Percentiles rank a stretch among this genome's conserved stretches.
phyloP scores from a whole-genome alignment of 2,329 filamentous ascomycete species.

The Ophiocordyceps camponoti-leonardi region DNA sequence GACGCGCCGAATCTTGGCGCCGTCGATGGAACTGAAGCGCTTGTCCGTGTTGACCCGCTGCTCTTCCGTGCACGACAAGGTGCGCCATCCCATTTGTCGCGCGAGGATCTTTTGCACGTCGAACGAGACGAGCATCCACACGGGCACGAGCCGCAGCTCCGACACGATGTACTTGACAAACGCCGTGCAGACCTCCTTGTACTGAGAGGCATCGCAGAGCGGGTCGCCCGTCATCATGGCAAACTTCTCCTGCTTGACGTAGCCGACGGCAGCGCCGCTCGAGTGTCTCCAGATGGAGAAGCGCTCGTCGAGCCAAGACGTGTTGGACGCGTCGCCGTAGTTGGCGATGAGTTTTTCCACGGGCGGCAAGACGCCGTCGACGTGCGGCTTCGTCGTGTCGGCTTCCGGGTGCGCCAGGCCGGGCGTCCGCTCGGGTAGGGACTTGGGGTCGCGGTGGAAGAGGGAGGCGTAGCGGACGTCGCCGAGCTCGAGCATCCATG shows the following conservation, averaged over 20 bases:
- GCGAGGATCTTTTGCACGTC: slow-evolving; percentile 66
- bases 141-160: slow-evolving; percentile 52
- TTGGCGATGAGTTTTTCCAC: slow-evolving; percentile 84
- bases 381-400: slow-evolving; percentile 42
- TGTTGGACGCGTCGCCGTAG: slow-evolving; percentile 88
- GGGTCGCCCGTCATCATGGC: slow-evolving; percentile 79
- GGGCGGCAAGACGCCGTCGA: slow-evolving; percentile 45
- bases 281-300: slow-evolving; percentile 78
- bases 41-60: slow-evolving; percentile 68
- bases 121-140: slow-evolving; percentile 80
- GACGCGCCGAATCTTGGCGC: slow-evolving; percentile 62
- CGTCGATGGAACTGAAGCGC: slow-evolving; percentile 41
- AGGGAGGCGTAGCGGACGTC: slow-evolving; percentile 80
- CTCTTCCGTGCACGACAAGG: slow-evolving; percentile 74
- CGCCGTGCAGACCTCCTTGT: slow-evolving; percentile 50
- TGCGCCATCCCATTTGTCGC: slow-evolving; percentile 69
- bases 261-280: slow-evolving; percentile 74
- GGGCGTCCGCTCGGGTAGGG: slow-evolving; percentile 49
- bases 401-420: slow-evolving; percentile 74
- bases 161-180: slow-evolving; percentile 64
- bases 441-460: slow-evolving; percentile 79
- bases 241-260: slow-evolving; percentile 58
- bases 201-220: slow-evolving; percentile 66
- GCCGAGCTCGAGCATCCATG: slow-evolving; percentile 69
- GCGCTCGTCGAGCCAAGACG: slow-evolving; percentile 79